Base-by-base conservation (phyloP, 371 early-diverging fungal genomes). In the Rhizomucor pusillus region DNA sequence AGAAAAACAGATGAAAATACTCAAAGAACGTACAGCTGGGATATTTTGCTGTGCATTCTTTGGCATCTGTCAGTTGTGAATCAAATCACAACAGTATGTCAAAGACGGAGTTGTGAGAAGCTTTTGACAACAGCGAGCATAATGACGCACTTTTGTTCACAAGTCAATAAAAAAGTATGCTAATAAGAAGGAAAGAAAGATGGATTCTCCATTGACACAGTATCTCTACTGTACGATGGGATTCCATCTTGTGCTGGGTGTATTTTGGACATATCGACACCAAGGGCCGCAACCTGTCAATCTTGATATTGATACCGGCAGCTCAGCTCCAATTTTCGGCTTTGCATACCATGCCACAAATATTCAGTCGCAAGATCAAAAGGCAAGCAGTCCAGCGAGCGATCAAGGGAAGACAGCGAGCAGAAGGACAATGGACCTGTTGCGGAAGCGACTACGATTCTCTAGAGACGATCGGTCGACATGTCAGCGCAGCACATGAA, bases 391-490 rank as follows among this genome's bases (percentile, higher is more conserved):
- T 25, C 18, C 50, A 45, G 11, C 37, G 40, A 46, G 57, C 39
- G 13, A 43, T 57, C 25, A 43, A 51, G 23, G 57, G 49, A 14
- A 54, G 24, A 23, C 47, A 57, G 29, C 36, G 9, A 2, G 10
- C 29, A 13, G 57, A 43, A 9, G 18, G 35, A 2, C 25, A 19
- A 44, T 62, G 62, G 62, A 19, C 1, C 0, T 62, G 62, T 22
- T 62, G 62, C 47, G 49, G 36, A n/a, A 16, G 18, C 13, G 54
- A 52, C 2, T 62, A 49, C 22, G 12, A 34, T 1, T 23, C 53
- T n/a, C 39, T 52, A 7, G 57, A 56, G 19, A 43, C n/a, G 5
- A 56, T 62, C 47, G 49, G 49, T 14, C 56, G 62, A 5, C 62
- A 62, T 52, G 57, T 55, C 0, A 24, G 34, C 20, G 25, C 20